Evolutionary conservation across 2,329 filamentous ascomycete species (phyloP).

Genomic region (Phyllosticta capitalensis): DNA sequence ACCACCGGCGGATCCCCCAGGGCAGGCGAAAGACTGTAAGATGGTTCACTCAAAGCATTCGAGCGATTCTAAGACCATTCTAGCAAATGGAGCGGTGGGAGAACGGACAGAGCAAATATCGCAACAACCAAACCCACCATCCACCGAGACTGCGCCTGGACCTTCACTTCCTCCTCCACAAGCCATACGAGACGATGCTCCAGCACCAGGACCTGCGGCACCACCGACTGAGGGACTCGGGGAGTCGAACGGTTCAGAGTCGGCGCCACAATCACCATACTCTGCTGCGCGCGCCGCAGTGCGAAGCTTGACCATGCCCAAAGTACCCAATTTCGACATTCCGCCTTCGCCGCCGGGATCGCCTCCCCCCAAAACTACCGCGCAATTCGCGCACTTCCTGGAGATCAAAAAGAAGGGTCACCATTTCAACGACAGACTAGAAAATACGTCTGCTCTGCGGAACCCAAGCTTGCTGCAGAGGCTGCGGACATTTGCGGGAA

Average conservation of each 20-base stretch:
- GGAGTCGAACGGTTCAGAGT: constrained; percentile 14
- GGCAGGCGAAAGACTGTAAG: constrained; percentile 14
- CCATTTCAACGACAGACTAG: constrained; percentile 70
- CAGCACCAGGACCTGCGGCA: constrained; percentile 14
- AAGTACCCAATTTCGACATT: constrained; percentile 62
- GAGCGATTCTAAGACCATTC: neutral
- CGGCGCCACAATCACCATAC: constrained; percentile 51
- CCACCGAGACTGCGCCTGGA: neutral
- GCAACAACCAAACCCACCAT: neutral
- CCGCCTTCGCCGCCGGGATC: constrained; percentile 60
- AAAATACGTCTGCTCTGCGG: constrained; percentile 54
- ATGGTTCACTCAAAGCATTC: neutral
- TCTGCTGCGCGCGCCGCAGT: constrained; percentile 54
- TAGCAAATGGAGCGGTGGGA: neutral
- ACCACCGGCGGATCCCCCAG: neutral
- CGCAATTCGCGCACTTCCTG: constrained; percentile 66
- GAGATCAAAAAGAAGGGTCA: constrained; percentile 65
- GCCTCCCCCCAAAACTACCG: constrained; percentile 39
- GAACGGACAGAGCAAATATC: neutral
- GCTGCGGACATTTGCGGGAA: constrained; percentile 58
- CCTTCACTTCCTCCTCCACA: neutral
- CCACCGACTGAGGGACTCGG: constrained; percentile 15
- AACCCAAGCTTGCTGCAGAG: constrained; percentile 67
- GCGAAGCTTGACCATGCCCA: constrained; percentile 64
- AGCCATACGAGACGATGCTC: neutral